Base-by-base conservation (phyloP, 495 filamentous ascomycete species). In the Hypomontagnella submonticulosa region DNA sequence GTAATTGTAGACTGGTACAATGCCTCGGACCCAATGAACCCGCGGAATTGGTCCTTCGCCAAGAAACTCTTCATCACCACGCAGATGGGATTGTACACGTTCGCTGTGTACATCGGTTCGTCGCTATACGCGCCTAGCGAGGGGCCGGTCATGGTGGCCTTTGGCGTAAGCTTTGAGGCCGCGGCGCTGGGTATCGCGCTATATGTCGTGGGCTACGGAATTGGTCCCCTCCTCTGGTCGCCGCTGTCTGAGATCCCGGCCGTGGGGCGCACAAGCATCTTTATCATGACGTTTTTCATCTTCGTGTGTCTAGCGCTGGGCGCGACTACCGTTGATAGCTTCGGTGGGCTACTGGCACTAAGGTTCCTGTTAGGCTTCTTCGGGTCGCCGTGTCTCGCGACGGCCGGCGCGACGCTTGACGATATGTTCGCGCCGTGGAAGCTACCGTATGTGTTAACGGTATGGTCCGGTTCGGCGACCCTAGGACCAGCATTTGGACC, bases 391-490 rank as follows among this genome's bases (percentile, higher is more conserved):
- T 93, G 94, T 60, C 72, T 96, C 13, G 89, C 85, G 58, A 89
- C 94, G 4, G 90, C 91, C 6, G 92, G 92, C 20, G 92, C 91
- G 0, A 92, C 90, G 0, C 85, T 96, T 12, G 90, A 90, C 6
- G 92, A 97, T 73, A 83, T 96, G 79, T 96, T 70, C 71, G 77
- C 82, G 38, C 85, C 84, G 33, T 78, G 86, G 48, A 84, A 92
- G 50, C 81, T 93, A 12, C 83, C 92, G 1, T 94, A 90, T 68
- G 90, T 89, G 7, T 83, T 85, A 23, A 77, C 79, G 10, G 89
- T 89, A 7, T 91, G 90, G 71, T 77, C 77, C 0, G 63, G 75
- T 49, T 68, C 77, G 5, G 73, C 79, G 0, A 78, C 76, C 10
- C 61, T 78, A 5, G 63, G 44, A 0, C 63, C 63, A 2, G 81